A percentile compares a stretch with the other conserved stretches of the same genome.
These are phyloP conservation scores for Inga oerstediana DNA, from an alignment of 306 rosid genomes.

Conservation along the genomic window DNA sequence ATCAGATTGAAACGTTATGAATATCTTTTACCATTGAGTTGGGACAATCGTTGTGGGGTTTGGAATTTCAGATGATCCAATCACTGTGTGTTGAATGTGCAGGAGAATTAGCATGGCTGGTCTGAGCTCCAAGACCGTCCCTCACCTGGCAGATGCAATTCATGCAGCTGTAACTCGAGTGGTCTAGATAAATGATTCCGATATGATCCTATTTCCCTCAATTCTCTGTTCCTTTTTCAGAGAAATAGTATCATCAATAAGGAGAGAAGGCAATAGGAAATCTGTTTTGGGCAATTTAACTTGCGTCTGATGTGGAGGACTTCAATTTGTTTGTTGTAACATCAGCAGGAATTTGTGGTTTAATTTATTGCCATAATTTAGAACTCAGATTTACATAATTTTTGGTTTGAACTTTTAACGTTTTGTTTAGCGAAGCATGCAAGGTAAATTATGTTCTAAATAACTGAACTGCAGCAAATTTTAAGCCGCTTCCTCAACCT, in stretches of 20 bases:
- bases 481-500: background rate
- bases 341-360: slow-evolving; percentile 3
- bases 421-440: background rate
- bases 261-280: background rate
- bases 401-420: background rate
- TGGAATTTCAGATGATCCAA: slow-evolving; percentile 6
- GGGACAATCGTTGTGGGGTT: background rate
- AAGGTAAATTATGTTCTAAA: background rate
- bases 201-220: background rate
- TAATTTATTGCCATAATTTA: slow-evolving; percentile 10
- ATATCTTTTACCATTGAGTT: background rate
- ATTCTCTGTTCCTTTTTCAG: background rate
- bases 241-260: background rate
- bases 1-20: background rate
- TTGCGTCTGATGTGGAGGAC: background rate
- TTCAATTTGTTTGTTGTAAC: slow-evolving; percentile 36
- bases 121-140: slow-evolving; percentile 86
- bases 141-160: slow-evolving; percentile 88
- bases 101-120: slow-evolving; percentile 99
- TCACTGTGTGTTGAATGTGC: slow-evolving; percentile 34
- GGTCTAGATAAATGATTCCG: slow-evolving; percentile 29
- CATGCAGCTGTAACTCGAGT: slow-evolving; percentile 77
- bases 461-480: background rate
- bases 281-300: background rate
- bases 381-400: background rate